phyloP scores from a whole-genome alignment of 2,329 filamentous ascomycete species.

The Fusarium sp. region DNA sequence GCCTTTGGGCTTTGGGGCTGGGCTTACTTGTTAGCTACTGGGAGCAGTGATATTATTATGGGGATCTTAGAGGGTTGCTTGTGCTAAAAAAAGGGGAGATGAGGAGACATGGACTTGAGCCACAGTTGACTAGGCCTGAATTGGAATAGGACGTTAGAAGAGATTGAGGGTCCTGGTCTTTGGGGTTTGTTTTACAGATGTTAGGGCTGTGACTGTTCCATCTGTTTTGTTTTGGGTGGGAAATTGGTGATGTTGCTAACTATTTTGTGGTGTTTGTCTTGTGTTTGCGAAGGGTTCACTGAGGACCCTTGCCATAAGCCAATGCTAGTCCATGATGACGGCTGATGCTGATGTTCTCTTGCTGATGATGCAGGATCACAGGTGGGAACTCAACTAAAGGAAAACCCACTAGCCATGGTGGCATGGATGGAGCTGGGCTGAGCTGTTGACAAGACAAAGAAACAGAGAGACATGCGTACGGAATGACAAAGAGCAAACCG shows the following conservation, averaged over 20 bases:
- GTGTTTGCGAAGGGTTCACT: too few species aligned
- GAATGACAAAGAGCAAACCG: background rate
- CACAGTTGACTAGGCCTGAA: constrained; percentile 25
- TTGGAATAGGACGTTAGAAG: constrained; percentile 10
- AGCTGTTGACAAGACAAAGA: constrained; percentile 13
- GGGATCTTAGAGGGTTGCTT: constrained; percentile 21
- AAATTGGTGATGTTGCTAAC: background rate
- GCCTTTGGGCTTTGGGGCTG: constrained; percentile 39
- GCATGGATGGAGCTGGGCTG: constrained; percentile 1
- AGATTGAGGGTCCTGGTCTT: constrained; percentile 33
- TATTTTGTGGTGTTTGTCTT: background rate
- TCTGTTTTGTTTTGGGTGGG: background rate
- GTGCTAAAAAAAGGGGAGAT: constrained; percentile 38
- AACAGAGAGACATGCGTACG: background rate
- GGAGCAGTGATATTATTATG: constrained; percentile 32
- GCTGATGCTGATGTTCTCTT: constrained; percentile 21
- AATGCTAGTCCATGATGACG: constrained; percentile 4
- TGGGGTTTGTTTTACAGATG: constrained; percentile 5
- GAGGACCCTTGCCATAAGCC: background rate
- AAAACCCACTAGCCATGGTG: constrained; percentile 19
- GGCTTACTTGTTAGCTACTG: constrained; percentile 29
- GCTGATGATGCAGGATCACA: constrained; percentile 24
- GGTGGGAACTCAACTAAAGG: constrained; percentile 18
- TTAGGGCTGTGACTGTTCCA: constrained; percentile 12
- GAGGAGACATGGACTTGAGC: constrained; percentile 29